A percentile compares a stretch with the other conserved stretches of the same genome.
Conservation (phyloP, 2,329 filamentous ascomycete species). For the Penicillium sp. region DNA sequence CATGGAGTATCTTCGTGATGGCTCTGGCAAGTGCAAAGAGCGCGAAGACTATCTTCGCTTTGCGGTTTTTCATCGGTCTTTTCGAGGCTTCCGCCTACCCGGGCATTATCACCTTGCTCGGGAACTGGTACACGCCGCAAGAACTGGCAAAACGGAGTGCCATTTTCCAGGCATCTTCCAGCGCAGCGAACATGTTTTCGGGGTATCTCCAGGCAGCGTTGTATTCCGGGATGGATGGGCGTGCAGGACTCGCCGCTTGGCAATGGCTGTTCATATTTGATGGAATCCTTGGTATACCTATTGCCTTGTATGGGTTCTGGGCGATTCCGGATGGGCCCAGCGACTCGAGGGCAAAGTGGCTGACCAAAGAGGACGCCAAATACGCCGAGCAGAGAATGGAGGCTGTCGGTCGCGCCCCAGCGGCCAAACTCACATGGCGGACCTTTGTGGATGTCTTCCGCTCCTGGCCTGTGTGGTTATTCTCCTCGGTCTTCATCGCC, state of each 20-base stretch:
- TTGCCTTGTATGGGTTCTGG: slow-evolving; percentile 41
- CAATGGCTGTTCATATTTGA: slow-evolving; percentile 30
- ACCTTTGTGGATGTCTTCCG: slow-evolving; percentile 7
- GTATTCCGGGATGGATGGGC: slow-evolving; percentile 17
- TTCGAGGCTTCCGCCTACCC: slow-evolving; percentile 35
- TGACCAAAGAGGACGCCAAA: slow-evolving; percentile 11
- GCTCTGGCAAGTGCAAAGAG: slow-evolving; percentile 31
- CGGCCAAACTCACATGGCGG: slow-evolving; percentile 1
- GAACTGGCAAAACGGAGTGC: slow-evolving; percentile 29
- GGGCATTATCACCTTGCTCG: slow-evolving; percentile 35
- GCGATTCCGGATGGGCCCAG: slow-evolving; percentile 33
- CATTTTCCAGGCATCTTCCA: slow-evolving; percentile 52
- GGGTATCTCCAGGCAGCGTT: slow-evolving; percentile 7
- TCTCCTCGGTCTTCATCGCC: slow-evolving; percentile 46
- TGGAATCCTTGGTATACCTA: slow-evolving; percentile 19
- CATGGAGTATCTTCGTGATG: slow-evolving; percentile 29
- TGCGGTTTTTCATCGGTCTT: slow-evolving; percentile 42
- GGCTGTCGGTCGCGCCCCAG: slow-evolving; percentile 5
- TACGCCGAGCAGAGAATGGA: slow-evolving; percentile 7
- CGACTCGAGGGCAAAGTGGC: background rate
- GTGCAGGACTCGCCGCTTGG: slow-evolving; percentile 21
- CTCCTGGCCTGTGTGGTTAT: slow-evolving; percentile 20
- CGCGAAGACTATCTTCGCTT: slow-evolving; percentile 35
- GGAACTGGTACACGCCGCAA: slow-evolving; percentile 23
- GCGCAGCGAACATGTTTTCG: slow-evolving; percentile 33